These are phyloP conservation scores for Cardamine resedifolia DNA, from an alignment of 345 rosid species.

Conservation along the genomic window DNA sequence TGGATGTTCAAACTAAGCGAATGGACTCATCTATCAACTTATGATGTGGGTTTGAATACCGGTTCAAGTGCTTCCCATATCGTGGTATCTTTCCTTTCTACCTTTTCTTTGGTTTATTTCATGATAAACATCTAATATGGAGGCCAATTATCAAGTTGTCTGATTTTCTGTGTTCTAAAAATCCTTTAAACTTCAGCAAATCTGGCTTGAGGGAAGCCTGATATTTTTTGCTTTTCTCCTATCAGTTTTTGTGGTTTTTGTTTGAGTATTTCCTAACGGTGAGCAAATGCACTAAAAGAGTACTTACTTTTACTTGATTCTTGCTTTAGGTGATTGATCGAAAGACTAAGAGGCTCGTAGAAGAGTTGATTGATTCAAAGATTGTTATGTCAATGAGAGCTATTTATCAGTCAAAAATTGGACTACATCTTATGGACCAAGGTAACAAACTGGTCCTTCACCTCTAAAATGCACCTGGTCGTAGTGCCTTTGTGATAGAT, in stretches of 20 bases:
- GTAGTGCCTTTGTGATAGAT: neutral
- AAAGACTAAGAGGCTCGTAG: constrained; percentile 83
- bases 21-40: constrained; percentile 87
- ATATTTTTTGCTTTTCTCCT: neutral
- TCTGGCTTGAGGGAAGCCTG: neutral
- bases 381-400: constrained; percentile 95
- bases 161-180: constrained; percentile 1
- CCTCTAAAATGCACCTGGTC: constrained; percentile 1
- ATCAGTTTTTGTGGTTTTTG: neutral
- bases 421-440: constrained; percentile 79
- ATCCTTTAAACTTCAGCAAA: neutral
- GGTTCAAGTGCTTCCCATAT: constrained; percentile 94
- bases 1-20: constrained; percentile 97
- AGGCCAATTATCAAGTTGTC: constrained; percentile 17
- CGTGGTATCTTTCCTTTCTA: constrained; percentile 52
- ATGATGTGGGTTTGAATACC: constrained; percentile 80
- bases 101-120: neutral
- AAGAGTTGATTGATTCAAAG: constrained; percentile 88
- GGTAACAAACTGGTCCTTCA: constrained; percentile 43
- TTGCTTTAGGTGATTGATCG: constrained; percentile 77
- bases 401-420: constrained; percentile 90
- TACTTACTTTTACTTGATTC: constrained; percentile 18
- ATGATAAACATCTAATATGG: neutral
- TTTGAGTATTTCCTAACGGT: neutral
- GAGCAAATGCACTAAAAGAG: neutral